Conservation (phyloP, 1,139 yeast genomes). For the Candida freyschussii region DNA sequence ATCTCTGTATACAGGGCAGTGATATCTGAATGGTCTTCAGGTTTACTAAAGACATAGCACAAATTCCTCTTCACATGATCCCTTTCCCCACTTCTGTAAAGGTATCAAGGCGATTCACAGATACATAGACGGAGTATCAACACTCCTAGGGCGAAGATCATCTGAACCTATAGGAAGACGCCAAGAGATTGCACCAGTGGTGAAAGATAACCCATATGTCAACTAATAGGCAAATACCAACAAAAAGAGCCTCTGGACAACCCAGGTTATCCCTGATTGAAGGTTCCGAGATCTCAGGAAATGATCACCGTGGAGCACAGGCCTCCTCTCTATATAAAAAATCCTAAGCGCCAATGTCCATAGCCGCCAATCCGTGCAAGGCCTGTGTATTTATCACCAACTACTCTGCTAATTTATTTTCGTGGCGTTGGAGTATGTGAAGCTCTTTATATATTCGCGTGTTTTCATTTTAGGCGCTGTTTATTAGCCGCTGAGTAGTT, state of each 20-base stretch:
- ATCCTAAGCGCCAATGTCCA: too few relatives aligned
- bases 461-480: too few relatives aligned
- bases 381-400: too few relatives aligned
- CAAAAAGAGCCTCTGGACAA: constrained; percentile 63
- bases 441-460: too few relatives aligned
- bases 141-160: constrained; percentile 35
- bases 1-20: constrained; percentile 33
- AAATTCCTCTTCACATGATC: constrained; percentile 3
- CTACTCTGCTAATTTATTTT: too few relatives aligned
- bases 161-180: constrained; percentile 42
- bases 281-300: constrained; percentile 72
- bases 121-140: constrained; percentile 30
- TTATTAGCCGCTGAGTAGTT: too few relatives aligned
- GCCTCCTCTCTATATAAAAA: too few relatives aligned
- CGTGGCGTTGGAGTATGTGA: too few relatives aligned
- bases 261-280: constrained; percentile 70
- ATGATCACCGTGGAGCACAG: too few relatives aligned
- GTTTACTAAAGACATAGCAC: constrained; percentile 25
- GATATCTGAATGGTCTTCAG: constrained; percentile 36
- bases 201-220: constrained; percentile 48
- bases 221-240: constrained; percentile 61
- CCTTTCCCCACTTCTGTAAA: constrained; percentile 44
- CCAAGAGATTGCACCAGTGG: constrained; percentile 46
- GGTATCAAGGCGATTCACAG: constrained; percentile 72
- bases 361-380: too few relatives aligned